These are phyloP conservation scores for Paramecium tetraurelia DNA, from an alignment of 73 alveolate species.

Conservation along the genomic window DNA sequence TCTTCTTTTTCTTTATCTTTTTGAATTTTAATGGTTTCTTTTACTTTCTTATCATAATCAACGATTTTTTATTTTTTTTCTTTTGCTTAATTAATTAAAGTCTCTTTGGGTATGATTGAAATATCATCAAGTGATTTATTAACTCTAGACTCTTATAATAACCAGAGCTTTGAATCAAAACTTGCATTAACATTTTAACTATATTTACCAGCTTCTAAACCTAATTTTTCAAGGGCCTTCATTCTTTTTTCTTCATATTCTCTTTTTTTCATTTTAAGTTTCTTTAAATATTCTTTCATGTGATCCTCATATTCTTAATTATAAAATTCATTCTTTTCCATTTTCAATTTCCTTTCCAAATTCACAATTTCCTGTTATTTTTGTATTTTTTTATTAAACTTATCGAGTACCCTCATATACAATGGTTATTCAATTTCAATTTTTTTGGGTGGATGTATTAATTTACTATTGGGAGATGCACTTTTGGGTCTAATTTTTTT, in stretches of 20 bases:
- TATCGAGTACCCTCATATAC: not conserved
- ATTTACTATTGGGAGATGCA: not conserved
- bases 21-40: not conserved
- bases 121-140: slow-evolving; percentile 46
- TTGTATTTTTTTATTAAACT: slow-evolving; percentile 7
- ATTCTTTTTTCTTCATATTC: slow-evolving; percentile 31
- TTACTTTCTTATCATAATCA: slow-evolving; percentile 8
- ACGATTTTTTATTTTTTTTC: not conserved
- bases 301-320: slow-evolving; percentile 34
- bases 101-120: not conserved
- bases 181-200: slow-evolving; percentile 50
- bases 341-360: not conserved
- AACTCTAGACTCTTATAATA: slow-evolving; percentile 13
- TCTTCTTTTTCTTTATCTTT: slow-evolving; percentile 22
- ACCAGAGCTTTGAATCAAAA: slow-evolving; percentile 40
- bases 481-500: not conserved
- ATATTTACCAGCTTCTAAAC: slow-evolving; percentile 20
- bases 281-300: not conserved
- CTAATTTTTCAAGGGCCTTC: not conserved
- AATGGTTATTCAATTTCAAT: slow-evolving; percentile 32
- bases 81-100: not conserved
- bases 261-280: not conserved
- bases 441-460: not conserved
- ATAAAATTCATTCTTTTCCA: not conserved
- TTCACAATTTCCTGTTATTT: not conserved